A percentile compares a stretch with the other conserved stretches of the same genome.
These are phyloP conservation scores for Termitomyces sp. DNA, from an alignment of 768 basidiomycete genomes.

Conservation along the genomic window DNA sequence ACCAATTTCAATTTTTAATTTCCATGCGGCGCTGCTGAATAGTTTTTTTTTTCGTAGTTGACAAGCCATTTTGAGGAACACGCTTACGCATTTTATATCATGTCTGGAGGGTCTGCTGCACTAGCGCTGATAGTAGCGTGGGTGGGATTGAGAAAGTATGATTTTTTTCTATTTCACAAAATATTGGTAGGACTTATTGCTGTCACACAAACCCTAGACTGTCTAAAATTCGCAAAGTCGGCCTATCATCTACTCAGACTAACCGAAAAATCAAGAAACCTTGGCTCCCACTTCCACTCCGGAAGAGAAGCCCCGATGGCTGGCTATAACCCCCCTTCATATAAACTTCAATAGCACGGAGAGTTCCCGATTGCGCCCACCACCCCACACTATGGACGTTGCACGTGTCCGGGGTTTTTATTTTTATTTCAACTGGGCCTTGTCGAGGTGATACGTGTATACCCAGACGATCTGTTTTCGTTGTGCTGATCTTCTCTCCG, in stretches of 20 bases:
- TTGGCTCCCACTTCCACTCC: slow-evolving; percentile 47
- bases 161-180: slow-evolving; percentile 7
- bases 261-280: slow-evolving; percentile 20
- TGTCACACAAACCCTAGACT: slow-evolving; percentile 23
- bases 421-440: background rate
- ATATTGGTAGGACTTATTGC: background rate
- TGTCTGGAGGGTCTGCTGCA: slow-evolving; percentile 54
- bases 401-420: background rate
- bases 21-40: slow-evolving; percentile 8
- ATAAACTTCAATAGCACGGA: slow-evolving; percentile 1
- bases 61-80: slow-evolving; percentile 67
- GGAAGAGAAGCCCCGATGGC: slow-evolving; percentile 33
- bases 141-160: slow-evolving; percentile 61
- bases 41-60: slow-evolving; percentile 40
- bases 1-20: slow-evolving; percentile 21
- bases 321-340: slow-evolving; percentile 28
- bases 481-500: background rate
- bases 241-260: slow-evolving; percentile 32
- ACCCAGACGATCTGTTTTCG: background rate
- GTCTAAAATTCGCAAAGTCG: slow-evolving; percentile 42
- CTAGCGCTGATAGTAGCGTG: slow-evolving; percentile 60
- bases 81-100: slow-evolving; percentile 68
- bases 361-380: slow-evolving; percentile 1
- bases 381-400: background rate
- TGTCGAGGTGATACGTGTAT: background rate